phyloP scores from a whole-genome alignment of 495 filamentous ascomycete genomes.

The Hypoxylon subgilvum region DNA sequence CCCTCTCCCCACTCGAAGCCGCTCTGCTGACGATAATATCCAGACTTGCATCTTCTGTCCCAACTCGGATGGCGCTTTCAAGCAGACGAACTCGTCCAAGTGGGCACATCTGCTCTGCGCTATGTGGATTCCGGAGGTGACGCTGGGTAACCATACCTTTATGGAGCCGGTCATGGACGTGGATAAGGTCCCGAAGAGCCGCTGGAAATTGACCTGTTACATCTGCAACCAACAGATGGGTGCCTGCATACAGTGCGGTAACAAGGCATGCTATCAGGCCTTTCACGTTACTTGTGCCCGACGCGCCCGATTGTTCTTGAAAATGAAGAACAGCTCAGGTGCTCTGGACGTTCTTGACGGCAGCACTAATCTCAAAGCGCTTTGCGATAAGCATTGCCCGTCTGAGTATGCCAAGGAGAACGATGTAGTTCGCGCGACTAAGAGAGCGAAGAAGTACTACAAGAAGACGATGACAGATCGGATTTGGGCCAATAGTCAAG shows the following conservation, averaged over 20 bases:
- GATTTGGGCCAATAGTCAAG: constrained; percentile 90
- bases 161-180: constrained; percentile 99
- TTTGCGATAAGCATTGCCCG: constrained; percentile 95
- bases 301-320: constrained; percentile 83
- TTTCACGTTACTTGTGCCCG: constrained; percentile 98
- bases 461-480: constrained; percentile 81
- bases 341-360: constrained; percentile 81
- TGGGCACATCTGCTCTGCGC: constrained; percentile 97
- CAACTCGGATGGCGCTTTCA: constrained; percentile 96
- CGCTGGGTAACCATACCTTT: constrained; percentile 91
- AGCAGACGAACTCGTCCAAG: constrained; percentile 91
- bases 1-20: constrained; percentile 5
- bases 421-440: constrained; percentile 62
- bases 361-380: constrained; percentile 83
- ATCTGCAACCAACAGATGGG: constrained; percentile 98
- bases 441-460: constrained; percentile 73
- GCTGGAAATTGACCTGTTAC: constrained; percentile 95
- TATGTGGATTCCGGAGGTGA: constrained; percentile 98
- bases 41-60: constrained; percentile 97
- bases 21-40: constrained; percentile 20
- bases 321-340: constrained; percentile 93
- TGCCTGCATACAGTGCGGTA: constrained; percentile 96
- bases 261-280: constrained; percentile 95
- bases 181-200: constrained; percentile 89
- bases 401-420: constrained; percentile 87